Evolutionary conservation across 202 grass and related monocot species (phyloP), one percentile per base, ranked within the genome.

Genomic region (Elaeis oleifera): DNA sequence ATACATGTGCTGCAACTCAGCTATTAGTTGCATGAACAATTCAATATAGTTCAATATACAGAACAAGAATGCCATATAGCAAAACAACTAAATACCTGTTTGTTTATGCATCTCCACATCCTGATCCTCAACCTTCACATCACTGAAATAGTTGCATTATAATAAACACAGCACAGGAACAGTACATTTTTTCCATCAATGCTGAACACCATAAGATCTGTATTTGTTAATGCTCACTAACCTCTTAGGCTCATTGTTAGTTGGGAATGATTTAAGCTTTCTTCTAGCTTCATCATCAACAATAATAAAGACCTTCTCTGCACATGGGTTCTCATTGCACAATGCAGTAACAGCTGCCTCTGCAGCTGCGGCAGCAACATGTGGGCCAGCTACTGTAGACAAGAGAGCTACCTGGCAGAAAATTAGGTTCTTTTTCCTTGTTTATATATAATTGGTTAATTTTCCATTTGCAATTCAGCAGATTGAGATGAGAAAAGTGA

Each of bases 321-420:
- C 81, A 78, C 78, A 72, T 20, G 67, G 67, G 16, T 81, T 92
- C 75, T 86, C 94, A 77, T 74, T 79, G 53, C 84, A 70, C 65
- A 92, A 63, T 18, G 57, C 79, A 65, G 74, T 81, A 77, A 83
- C 77, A 66, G 88, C 85, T 0, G 88, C 82, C 50, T 83, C 85
- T 51, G 88, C 88, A 29, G 84, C 88, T 62, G 94, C 79, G 50
- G 80, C 81, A 69, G 77, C 81, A 79, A 89, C 61, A 89, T 78
- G 70, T 61, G 82, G 75, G 23, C 82, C 86, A 52, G 66, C 63
- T 49, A 84, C 44, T 7, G 76, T 81, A 69, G 84, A 88, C 66
- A 97, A 67, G 49, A 74, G 52, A 16, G 76, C 82, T 78, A 97
- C 77, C 94, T 97, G 84, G 55, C 27, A 65, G 18, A 11, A 56